These are phyloP conservation scores for Aspergillus aculeatus DNA, from an alignment of 2,329 filamentous ascomycete genomes.

Conservation along the genomic window DNA sequence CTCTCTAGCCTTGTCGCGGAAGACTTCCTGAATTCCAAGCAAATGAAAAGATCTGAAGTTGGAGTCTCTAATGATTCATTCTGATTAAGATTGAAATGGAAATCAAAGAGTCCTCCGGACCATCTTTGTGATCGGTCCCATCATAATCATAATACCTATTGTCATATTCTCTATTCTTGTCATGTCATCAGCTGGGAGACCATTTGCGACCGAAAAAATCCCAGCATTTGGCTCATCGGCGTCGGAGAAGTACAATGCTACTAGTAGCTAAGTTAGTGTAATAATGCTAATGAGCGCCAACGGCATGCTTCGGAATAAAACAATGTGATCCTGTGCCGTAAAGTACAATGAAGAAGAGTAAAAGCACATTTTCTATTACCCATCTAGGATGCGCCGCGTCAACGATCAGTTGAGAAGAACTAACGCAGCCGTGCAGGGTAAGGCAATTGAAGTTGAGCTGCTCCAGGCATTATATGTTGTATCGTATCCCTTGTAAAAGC, in stretches of 20 bases:
- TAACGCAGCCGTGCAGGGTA: background rate
- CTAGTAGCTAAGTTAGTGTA: background rate
- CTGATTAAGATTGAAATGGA: no score
- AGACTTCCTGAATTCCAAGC: background rate
- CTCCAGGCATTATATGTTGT: background rate
- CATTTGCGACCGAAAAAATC: no score
- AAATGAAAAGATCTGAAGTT: slow-evolving; percentile 17
- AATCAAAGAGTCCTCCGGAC: no score
- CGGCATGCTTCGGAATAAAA: slow-evolving; percentile 2
- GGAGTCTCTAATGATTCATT: background rate
- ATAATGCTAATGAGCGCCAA: background rate
- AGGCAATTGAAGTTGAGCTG: background rate
- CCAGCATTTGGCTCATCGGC: background rate
- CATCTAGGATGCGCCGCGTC: background rate
- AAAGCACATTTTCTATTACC: background rate
- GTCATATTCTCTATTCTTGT: background rate
- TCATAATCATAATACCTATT: background rate
- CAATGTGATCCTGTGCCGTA: background rate
- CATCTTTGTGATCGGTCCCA: no score
- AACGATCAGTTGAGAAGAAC: background rate
- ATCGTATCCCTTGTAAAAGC: slow-evolving; percentile 1
- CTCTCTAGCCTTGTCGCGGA: slow-evolving; percentile 16
- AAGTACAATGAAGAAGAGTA: background rate
- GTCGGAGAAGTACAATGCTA: background rate
- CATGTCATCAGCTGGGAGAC: no score